Base-by-base conservation (phyloP, 2,329 filamentous ascomycete species). In the Xylaria hypoxylon region DNA sequence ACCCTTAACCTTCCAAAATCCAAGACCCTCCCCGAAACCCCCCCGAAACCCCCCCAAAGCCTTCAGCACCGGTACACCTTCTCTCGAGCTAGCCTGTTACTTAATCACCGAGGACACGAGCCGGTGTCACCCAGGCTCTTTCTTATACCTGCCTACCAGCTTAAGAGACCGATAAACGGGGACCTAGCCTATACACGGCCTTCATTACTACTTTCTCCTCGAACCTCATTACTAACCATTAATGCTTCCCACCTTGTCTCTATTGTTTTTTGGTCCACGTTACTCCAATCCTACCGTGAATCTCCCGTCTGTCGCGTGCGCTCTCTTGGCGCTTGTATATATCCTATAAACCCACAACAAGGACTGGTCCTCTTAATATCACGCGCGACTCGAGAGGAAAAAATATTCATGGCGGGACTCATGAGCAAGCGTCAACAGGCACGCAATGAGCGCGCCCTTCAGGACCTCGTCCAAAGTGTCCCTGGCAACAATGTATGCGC, bases 351-450 rank as follows among this genome's bases (percentile, higher is more conserved):
- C 38, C 35, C 59, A 58, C 47, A 24, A 28, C 22, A 17, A 55
- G 52, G 52, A 51, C 55, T 44, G 38, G 33, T 57, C 53, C 55
- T 63, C 17, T 26, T 56, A 48, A 55, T 59, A 63, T 52, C 52
- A 58, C 56, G 40, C 64, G 48, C 48, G 31, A 35, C 63, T 52
- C 33, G 48, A 26, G 51, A 64, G 44, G 47, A 40, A 38, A 50
- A 40, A 70, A n/a, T n/a, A n/a, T n/a, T 58, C 53, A 96, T 94
- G 92, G 87, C 92, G 63, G 86, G 87, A 62, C 85, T 89, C 50
- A 85, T 96, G 79, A 97, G 90, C 85, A 99, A 98, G 87, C 93
- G 96, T 81, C 93, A 97, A 83, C 95, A 97, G 86, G 93, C 92
- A 85, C 94, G 96, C 81, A 97, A 99, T 80, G 96, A 99, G 84